phyloP scores from a whole-genome alignment of 73 alveolate genomes.

The Durusdinium trenchii region DNA sequence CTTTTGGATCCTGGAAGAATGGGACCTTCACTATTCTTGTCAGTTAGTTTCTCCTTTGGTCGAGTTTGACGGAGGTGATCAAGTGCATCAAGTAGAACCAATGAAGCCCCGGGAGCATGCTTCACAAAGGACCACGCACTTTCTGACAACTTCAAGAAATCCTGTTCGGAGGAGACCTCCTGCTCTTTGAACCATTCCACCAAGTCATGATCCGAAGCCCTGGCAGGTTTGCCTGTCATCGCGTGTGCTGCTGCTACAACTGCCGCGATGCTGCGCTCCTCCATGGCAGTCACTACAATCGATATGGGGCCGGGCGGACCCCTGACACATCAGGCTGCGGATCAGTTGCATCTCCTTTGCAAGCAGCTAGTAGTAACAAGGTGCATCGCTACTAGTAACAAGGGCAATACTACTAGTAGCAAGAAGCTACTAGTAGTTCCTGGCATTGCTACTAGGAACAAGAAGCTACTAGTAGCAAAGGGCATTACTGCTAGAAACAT shows the following conservation, averaged over 20 bases:
- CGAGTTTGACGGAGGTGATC: background rate
- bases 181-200: constrained; percentile 33
- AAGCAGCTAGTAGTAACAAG: no score
- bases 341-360: no score
- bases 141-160: background rate
- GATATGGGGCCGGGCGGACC: no score
- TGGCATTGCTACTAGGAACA: no score
- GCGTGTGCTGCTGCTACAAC: constrained; percentile 54
- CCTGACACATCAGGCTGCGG: no score
- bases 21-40: background rate
- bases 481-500: no score
- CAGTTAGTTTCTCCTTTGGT: background rate
- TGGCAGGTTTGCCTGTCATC: constrained; percentile 58
- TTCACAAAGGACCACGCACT: background rate
- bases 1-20: constrained; percentile 4
- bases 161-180: constrained; percentile 52
- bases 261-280: constrained; percentile 1
- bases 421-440: no score
- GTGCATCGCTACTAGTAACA: no score
- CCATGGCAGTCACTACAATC: constrained; percentile 16
- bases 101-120: constrained; percentile 34
- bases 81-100: constrained; percentile 40
- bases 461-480: no score
- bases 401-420: no score
- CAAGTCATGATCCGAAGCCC: constrained; percentile 15